Evolutionary conservation across 306 rosid species (phyloP).

Genomic region (Dalbergia cultrata): DNA sequence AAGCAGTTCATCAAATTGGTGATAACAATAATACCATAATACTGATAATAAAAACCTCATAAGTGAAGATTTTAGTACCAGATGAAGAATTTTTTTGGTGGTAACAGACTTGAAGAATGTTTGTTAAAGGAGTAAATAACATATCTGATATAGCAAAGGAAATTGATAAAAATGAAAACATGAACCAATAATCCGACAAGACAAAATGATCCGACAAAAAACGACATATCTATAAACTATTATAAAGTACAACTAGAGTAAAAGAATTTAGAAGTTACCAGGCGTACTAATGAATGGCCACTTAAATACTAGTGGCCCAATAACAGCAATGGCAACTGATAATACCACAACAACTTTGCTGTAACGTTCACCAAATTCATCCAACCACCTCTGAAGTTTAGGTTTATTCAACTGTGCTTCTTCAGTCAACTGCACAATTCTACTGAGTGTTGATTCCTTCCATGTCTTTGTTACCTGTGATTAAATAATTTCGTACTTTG

Average conservation of each 20-base stretch:
- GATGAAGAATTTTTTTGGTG: neutral
- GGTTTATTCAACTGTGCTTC: conserved; percentile 94
- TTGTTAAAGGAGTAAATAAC: conserved; percentile 24
- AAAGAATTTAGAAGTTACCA: conserved; percentile 59
- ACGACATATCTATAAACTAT: neutral
- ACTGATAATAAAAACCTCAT: conserved; percentile 13
- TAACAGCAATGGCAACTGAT: conserved; percentile 82
- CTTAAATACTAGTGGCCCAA: conserved; percentile 92
- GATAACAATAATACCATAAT: conserved; percentile 20
- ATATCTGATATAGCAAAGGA: conserved; percentile 21
- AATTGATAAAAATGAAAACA: neutral
- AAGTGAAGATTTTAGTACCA: neutral
- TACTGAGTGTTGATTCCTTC: conserved; percentile 92
- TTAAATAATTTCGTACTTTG: conserved; percentile 43
- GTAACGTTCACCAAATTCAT: conserved; percentile 94
- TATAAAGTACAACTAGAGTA: conserved; percentile 19
- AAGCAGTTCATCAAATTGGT: conserved; percentile 24
- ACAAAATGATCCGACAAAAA: no score
- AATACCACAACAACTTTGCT: conserved; percentile 93
- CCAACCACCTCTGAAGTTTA: conserved; percentile 97
- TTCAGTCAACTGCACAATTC: conserved; percentile 96
- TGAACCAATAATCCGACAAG: no score
- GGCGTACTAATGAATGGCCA: conserved; percentile 93
- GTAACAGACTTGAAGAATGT: neutral
- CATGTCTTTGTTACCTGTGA: conserved; percentile 83